These are phyloP conservation scores for Salinomyces thailandicus DNA, from an alignment of 2,329 filamentous ascomycete genomes.

Conservation along the genomic window DNA sequence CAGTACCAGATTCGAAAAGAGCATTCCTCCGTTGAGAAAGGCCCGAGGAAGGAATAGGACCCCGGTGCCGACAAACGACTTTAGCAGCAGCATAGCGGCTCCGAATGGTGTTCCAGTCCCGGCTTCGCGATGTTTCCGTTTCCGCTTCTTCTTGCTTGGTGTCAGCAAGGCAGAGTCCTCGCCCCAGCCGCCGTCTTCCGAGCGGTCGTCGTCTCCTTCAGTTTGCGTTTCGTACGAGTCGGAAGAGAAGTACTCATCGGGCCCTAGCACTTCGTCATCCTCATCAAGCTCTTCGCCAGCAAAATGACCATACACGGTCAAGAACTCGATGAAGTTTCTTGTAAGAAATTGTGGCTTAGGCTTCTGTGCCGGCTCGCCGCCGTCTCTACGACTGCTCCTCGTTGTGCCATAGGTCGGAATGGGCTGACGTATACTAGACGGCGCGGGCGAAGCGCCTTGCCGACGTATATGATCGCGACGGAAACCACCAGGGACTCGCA, in stretches of 20 bases:
- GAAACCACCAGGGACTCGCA: slow-evolving; percentile 90
- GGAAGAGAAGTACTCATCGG: slow-evolving; percentile 85
- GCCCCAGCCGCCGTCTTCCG: slow-evolving; percentile 66
- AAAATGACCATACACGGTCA: slow-evolving; percentile 93
- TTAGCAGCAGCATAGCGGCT: slow-evolving; percentile 76
- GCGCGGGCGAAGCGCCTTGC: slow-evolving; percentile 48
- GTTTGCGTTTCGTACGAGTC: slow-evolving; percentile 52
- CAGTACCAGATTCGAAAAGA: slow-evolving; percentile 90
- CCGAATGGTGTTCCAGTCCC: slow-evolving; percentile 70
- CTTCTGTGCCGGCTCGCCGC: slow-evolving; percentile 16
- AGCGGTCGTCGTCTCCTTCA: slow-evolving; percentile 31
- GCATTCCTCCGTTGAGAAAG: slow-evolving; percentile 92
- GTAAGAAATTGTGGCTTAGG: slow-evolving; percentile 61
- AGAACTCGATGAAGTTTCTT: slow-evolving; percentile 87
- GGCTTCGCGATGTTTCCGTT: slow-evolving; percentile 62
- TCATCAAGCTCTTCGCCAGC: slow-evolving; percentile 94
- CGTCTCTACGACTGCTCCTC: slow-evolving; percentile 2
- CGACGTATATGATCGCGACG: slow-evolving; percentile 79
- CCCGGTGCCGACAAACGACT: slow-evolving; percentile 95
- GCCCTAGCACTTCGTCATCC: slow-evolving; percentile 78
- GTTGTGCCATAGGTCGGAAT: slow-evolving; percentile 20
- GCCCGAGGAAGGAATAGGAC: slow-evolving; percentile 87
- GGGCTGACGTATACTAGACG: slow-evolving; percentile 33
- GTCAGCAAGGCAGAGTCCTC: slow-evolving; percentile 77
- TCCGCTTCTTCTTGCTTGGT: slow-evolving; percentile 56